These are phyloP conservation scores for Tricholoma hemisulphureum DNA, from an alignment of 768 basidiomycete species.

Conservation along the genomic window DNA sequence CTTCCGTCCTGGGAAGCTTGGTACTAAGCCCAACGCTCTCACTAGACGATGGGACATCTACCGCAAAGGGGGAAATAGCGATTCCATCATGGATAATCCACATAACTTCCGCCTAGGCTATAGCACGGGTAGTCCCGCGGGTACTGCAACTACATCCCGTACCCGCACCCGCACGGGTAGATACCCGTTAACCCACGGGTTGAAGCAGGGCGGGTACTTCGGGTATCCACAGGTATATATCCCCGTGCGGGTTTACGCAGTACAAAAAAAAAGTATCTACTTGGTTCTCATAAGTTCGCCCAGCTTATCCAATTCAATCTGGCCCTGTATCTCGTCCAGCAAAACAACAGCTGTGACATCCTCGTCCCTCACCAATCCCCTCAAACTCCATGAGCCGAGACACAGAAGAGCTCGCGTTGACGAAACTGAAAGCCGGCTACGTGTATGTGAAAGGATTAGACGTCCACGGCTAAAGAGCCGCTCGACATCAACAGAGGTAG, in stretches of 20 bases:
- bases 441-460: too few species aligned
- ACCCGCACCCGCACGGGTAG: conserved; percentile 7
- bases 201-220: background rate
- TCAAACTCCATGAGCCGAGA: conserved; percentile 17
- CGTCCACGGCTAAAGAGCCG: too few species aligned
- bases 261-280: background rate
- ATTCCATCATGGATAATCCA: too few species aligned
- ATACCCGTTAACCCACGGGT: background rate
- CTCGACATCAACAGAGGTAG: too few species aligned
- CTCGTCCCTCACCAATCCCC: conserved; percentile 7
- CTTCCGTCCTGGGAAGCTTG: too few species aligned
- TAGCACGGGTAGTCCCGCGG: conserved; percentile 6
- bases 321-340: too few species aligned
- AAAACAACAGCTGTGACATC: background rate
- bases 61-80: too few species aligned
- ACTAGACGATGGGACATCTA: too few species aligned
- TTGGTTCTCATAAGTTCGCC: background rate
- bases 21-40: too few species aligned
- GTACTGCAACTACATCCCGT: background rate
- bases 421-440: too few species aligned
- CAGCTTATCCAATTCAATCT: conserved; percentile 1
- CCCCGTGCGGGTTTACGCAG: too few species aligned
- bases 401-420: conserved; percentile 20
- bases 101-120: too few species aligned
- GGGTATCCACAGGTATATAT: background rate